These are phyloP conservation scores for Lactifluus echinatus DNA, from an alignment of 768 basidiomycete genomes.

Conservation along the genomic window DNA sequence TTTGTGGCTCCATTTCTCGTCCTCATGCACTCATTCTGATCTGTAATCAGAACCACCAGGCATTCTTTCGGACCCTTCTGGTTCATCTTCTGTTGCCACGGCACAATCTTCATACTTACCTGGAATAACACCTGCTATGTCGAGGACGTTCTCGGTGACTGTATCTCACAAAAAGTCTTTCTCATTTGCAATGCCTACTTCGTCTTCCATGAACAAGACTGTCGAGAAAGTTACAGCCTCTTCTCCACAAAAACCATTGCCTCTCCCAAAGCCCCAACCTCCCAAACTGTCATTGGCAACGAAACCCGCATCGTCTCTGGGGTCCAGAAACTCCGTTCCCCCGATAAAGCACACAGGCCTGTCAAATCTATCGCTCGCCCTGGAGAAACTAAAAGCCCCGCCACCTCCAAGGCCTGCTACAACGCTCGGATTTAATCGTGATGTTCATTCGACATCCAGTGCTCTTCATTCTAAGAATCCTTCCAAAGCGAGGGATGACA, in stretches of 20 bases:
- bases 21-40: background rate
- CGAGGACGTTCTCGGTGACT: background rate
- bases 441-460: slow-evolving; percentile 23
- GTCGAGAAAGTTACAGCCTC: slow-evolving; percentile 1
- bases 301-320: slow-evolving; percentile 14
- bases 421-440: slow-evolving; percentile 53
- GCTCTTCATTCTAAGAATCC: slow-evolving; percentile 10
- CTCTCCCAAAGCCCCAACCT: slow-evolving; percentile 7
- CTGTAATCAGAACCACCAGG: background rate
- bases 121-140: background rate
- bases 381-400: slow-evolving; percentile 62
- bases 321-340: slow-evolving; percentile 8
- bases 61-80: background rate
- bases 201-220: slow-evolving; percentile 18
- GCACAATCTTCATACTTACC: background rate
- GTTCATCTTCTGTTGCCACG: background rate
- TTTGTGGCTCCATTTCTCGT: slow-evolving; percentile 2
- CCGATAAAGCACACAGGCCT: slow-evolving; percentile 27
- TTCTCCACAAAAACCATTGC: slow-evolving; percentile 13
- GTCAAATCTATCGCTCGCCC: slow-evolving; percentile 56
- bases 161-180: slow-evolving; percentile 12
- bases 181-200: slow-evolving; percentile 20
- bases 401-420: slow-evolving; percentile 60
- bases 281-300: slow-evolving; percentile 6
- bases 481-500: slow-evolving; percentile 17